Evolutionary conservation across 208 protist species (phyloP).

Genomic region (Leptomonas pyrrhocoris): DNA sequence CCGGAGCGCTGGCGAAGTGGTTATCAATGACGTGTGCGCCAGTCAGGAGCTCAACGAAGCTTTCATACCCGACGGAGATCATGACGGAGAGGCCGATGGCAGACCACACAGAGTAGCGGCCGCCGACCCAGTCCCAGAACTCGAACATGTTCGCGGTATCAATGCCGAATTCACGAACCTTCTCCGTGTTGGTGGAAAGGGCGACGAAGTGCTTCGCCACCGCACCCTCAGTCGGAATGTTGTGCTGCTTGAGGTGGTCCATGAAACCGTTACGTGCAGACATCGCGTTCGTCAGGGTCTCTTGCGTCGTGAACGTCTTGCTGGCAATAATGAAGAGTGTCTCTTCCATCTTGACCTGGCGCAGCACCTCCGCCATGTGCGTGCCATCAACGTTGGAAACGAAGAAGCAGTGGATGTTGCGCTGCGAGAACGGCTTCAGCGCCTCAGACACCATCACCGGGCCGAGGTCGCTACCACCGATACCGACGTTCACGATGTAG

Average conservation of each 20-base stretch:
- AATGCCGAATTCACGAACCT: constrained; percentile 95
- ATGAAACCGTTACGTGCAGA: constrained; percentile 91
- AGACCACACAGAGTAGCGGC: constrained; percentile 97
- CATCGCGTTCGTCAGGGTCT: constrained; percentile 97
- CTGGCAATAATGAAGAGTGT: constrained; percentile 97
- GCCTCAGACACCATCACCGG: constrained; percentile 95
- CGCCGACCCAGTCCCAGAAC: constrained; percentile 99
- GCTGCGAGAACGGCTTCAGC: constrained; percentile 87
- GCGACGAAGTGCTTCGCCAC: constrained; percentile 98
- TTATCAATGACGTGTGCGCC: constrained; percentile 88
- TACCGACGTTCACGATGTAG: constrained; percentile 98
- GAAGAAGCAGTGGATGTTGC: constrained; percentile 88
- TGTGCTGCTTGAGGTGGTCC: constrained; percentile 47
- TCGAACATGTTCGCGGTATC: constrained; percentile 97
- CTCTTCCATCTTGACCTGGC: constrained; percentile 87
- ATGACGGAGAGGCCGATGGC: constrained; percentile 96
- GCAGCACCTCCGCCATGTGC: constrained; percentile 92
- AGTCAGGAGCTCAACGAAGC: constrained; percentile 94
- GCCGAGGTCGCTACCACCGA: constrained; percentile 97
- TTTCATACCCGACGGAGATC: constrained; percentile 94
- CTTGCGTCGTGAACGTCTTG: constrained; percentile 98
- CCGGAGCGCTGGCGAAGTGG: constrained; percentile 73
- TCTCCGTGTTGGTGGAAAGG: constrained; percentile 94
- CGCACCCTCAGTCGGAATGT: constrained; percentile 48
- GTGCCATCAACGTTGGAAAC: constrained; percentile 98